Conservation (phyloP, 73 alveolate genomes). For the Stentor coeruleus region DNA sequence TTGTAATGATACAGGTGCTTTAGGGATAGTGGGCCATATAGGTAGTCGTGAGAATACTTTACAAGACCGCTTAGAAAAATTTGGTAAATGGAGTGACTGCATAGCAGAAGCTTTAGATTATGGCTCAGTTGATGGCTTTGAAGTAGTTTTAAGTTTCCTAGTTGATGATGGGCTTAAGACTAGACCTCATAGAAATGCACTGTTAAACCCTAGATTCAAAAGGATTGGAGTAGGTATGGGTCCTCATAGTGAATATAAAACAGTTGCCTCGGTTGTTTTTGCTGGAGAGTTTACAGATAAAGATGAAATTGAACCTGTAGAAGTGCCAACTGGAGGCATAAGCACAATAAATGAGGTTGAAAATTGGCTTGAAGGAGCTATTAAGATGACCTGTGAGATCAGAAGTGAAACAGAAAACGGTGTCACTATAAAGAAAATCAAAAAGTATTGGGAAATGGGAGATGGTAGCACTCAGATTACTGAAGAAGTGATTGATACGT, state of each 20-base stretch:
- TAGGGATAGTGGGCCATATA: constrained; percentile 73
- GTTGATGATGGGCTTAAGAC: constrained; percentile 32
- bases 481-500: constrained; percentile 90
- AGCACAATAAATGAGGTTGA: not conserved
- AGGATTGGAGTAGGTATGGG: constrained; percentile 16
- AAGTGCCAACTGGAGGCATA: not conserved
- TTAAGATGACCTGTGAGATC: constrained; percentile 21
- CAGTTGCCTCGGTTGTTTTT: not conserved
- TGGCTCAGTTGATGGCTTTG: constrained; percentile 54
- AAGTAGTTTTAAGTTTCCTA: constrained; percentile 67
- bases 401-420: constrained; percentile 18
- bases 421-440: constrained; percentile 22
- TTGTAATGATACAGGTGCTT: constrained; percentile 78
- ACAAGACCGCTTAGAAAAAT: constrained; percentile 74
- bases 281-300: constrained; percentile 22
- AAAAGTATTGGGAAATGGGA: constrained; percentile 37
- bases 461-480: constrained; percentile 93
- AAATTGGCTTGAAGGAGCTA: constrained; percentile 20
- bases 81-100: constrained; percentile 88
- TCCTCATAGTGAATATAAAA: constrained; percentile 26
- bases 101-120: constrained; percentile 77
- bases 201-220: constrained; percentile 22
- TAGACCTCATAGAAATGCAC: constrained; percentile 22
- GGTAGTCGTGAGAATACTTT: constrained; percentile 72
- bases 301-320: not conserved